Evolutionary conservation across 2,329 filamentous ascomycete genomes (phyloP), one percentile per base, ranked within the genome.

Genomic region (Talaromyces marneffei): DNA sequence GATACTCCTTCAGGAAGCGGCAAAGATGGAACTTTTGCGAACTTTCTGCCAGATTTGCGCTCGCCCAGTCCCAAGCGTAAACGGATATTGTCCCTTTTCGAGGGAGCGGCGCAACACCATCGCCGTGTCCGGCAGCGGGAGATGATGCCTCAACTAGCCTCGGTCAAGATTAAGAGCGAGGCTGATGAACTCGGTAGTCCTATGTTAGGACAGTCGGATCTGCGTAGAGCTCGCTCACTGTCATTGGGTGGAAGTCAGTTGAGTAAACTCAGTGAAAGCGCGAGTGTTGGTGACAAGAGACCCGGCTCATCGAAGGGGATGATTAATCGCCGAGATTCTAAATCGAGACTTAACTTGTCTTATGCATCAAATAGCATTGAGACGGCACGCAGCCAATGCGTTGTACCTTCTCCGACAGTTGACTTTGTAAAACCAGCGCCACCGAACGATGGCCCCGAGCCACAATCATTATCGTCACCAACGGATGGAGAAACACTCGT

Each of bases 31-130:
- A 65, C 57, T 63, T 55, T 65, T 64, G 72, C 71, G 16, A 70
- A 76, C 42, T 77, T 78, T 48, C 68, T 78, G 14, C 74, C 71
- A 2, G 73, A 76, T 60, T 64, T 72, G 14, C 68, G 69, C 57
- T 75, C 75, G 1, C 74, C 74, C 4, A 78, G 74, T 48, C 75
- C 75, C 2, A 78, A 78, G 63, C 70, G 76, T 46, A 78, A 77
- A 65, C 71, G 75, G 37, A 74, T 77, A n/a, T 72, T 74, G 40
- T 77, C 71, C 1, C 67, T 78, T 2, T 78, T 78, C 48, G 75
- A 78, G 62, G 70, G 71, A 3, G 76, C 74, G 9, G 70, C 74
- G 3, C 74, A 77, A 54, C 74, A 77, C 66, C 75, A 78, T 62
- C 73, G 70, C 33, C 68, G 70, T 53, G 74, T 77, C 23, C 72